Percentiles rank a stretch among this genome's conserved stretches.
These are phyloP conservation scores for Phytophthora europaea DNA, from an alignment of 352 stramenopile species.

Conservation along the genomic window DNA sequence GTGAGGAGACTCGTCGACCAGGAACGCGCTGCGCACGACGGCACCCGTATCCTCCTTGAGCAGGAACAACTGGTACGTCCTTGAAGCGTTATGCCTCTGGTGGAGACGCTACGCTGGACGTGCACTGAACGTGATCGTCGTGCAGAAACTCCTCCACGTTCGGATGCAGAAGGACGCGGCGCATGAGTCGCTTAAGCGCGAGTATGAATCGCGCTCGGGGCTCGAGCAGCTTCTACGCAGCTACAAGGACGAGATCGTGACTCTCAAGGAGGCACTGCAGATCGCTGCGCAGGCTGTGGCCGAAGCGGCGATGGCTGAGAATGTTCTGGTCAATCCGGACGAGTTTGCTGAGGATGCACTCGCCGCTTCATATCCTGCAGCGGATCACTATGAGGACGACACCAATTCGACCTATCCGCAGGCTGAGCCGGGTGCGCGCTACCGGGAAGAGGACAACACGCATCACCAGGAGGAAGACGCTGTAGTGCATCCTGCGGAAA, in stretches of 20 bases:
- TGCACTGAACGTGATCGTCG: constrained; percentile 3
- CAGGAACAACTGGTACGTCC: constrained; percentile 55
- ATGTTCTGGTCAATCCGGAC: not conserved
- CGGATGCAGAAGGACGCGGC: constrained; percentile 56
- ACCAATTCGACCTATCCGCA: not conserved
- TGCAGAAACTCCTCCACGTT: constrained; percentile 54
- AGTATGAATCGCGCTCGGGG: constrained; percentile 57
- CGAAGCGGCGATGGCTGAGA: constrained; percentile 39
- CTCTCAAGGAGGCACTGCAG: constrained; percentile 76
- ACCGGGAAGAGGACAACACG: constrained; percentile 7
- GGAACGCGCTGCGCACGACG: constrained; percentile 55
- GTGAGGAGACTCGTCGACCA: constrained; percentile 58
- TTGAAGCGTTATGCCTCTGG: not conserved
- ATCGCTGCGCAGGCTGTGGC: constrained; percentile 75
- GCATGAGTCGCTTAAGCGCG: constrained; percentile 67
- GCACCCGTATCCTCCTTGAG: constrained; percentile 50
- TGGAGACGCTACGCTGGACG: not conserved
- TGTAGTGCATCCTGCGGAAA: constrained; percentile 21
- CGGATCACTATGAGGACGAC: not conserved
- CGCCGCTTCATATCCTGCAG: constrained; percentile 7
- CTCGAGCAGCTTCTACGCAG: constrained; percentile 67
- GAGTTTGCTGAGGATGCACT: constrained; percentile 5
- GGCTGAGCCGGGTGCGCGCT: not conserved
- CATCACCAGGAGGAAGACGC: constrained; percentile 11
- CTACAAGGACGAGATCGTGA: constrained; percentile 83